Base-by-base conservation (phyloP, 2,329 filamentous ascomycete species). In the Diaporthe aspalathi region DNA sequence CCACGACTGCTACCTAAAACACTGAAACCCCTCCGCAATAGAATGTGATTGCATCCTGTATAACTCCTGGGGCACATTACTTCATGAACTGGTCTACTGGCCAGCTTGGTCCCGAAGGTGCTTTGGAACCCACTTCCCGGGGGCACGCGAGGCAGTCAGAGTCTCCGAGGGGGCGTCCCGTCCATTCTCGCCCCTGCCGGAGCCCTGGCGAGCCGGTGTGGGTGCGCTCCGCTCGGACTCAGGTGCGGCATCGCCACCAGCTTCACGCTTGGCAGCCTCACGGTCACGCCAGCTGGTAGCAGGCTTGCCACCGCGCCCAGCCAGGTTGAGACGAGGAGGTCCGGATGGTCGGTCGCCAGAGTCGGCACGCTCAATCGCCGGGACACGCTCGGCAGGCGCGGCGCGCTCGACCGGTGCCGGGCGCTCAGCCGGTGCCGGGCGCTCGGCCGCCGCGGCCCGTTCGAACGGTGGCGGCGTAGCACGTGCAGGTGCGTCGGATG, bases 111-210 rank as follows among this genome's bases (percentile, higher is more conserved):
- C 72, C n/a, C 76, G 76, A 32, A 77, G 76, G 50, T 75, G 80
- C 76, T 76, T 82, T 67, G 89, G 89, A 77, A 91, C 87, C 81
- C 86, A 92, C 80, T 90, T 91, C 76, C 88, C 88, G 56, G 86
- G 77, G 35, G 81, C 83, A 52, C 88, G 86, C 52, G 86, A 85
- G 20, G 88, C 80, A 77, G 85, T 86, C 72, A 89, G 81, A 60
- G 83, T 75, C 81, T 90, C 88, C 47, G 81, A 75, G 60, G 84
- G 79, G 65, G 84, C 78, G 60, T 81, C 81, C 57, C 81, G 78
- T 62, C 79, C 79, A 69, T 82, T 82, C 76, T 85, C 84, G 67
- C 77, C 81, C 68, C 82, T 81, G 70, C 81, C 81, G 63, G 85
- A 85, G 45, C 80, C 82, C 52, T 79, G 80, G 68, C 86, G 83